Evolutionary conservation across 1,284 basidiomycete genomes (phyloP).

Genomic region (Malassezia equina): DNA sequence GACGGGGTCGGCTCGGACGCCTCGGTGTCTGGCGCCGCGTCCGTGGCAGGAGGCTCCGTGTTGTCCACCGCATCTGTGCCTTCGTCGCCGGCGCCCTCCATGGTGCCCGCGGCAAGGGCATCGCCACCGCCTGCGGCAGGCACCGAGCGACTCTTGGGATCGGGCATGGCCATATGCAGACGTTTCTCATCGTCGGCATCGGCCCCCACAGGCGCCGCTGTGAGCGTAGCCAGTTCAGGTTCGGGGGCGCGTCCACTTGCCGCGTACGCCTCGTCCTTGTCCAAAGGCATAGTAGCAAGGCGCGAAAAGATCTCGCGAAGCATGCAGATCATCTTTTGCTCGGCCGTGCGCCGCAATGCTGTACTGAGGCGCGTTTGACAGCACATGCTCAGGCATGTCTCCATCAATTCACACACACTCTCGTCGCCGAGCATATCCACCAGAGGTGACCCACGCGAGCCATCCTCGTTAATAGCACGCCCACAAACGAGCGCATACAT

Average conservation of each 20-base stretch:
- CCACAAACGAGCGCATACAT: slow-evolving; percentile 68
- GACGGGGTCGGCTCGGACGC: neutral
- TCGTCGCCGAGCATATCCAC: slow-evolving; percentile 58
- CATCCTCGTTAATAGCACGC: slow-evolving; percentile 45
- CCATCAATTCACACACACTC: slow-evolving; percentile 94
- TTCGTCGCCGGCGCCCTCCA: too few relatives aligned
- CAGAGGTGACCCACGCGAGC: slow-evolving; percentile 7
- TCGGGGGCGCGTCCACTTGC: slow-evolving; percentile 24
- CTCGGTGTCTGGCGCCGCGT: slow-evolving; percentile 1
- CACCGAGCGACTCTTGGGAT: slow-evolving; percentile 43
- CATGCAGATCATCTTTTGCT: slow-evolving; percentile 80
- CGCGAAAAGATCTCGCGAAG: slow-evolving; percentile 71
- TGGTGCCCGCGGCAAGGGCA: slow-evolving; percentile 24
- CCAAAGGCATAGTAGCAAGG: slow-evolving; percentile 55
- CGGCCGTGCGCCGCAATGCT: slow-evolving; percentile 79
- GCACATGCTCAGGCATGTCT: slow-evolving; percentile 91
- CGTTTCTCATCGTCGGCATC: slow-evolving; percentile 28
- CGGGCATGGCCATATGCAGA: slow-evolving; percentile 47
- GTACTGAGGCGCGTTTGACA: slow-evolving; percentile 91
- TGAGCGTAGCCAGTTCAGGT: slow-evolving; percentile 36
- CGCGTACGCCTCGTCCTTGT: slow-evolving; percentile 35
- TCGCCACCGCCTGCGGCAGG: slow-evolving; percentile 40
- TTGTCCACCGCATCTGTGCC: slow-evolving; percentile 6
- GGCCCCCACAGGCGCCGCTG: slow-evolving; percentile 28
- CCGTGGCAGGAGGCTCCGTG: slow-evolving; percentile 3